phyloP scores from a whole-genome alignment of 179 eudicot genomes.

The Sideroxylon spinosum region DNA sequence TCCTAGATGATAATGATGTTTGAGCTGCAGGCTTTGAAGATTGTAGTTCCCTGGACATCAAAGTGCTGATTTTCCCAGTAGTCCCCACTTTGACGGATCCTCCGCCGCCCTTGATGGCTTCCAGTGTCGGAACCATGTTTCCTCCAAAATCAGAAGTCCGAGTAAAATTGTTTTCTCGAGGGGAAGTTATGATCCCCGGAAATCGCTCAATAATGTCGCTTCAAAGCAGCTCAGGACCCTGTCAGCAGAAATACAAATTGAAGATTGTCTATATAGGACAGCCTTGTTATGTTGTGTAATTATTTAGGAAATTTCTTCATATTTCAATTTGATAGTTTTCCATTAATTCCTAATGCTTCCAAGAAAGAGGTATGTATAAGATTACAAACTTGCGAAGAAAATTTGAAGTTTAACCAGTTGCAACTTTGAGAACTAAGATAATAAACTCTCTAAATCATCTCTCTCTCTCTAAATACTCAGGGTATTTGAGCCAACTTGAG shows the following conservation, averaged over 20 bases:
- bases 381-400: background rate
- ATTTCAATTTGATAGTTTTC: background rate
- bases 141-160: background rate
- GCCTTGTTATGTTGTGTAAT: background rate
- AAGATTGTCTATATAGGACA: background rate
- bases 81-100: slow-evolving; percentile 83
- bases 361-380: background rate
- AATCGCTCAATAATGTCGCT: background rate
- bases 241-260: slow-evolving; percentile 3
- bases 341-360: background rate
- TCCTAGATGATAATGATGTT: slow-evolving; percentile 22
- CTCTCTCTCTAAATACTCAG: no score
- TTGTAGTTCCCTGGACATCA: slow-evolving; percentile 65
- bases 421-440: no score
- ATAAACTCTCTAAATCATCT: no score
- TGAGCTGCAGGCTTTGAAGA: slow-evolving; percentile 32
- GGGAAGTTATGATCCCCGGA: background rate
- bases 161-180: background rate
- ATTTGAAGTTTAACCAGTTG: background rate
- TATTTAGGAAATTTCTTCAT: background rate
- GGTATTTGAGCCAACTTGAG: no score
- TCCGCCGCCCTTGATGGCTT: slow-evolving; percentile 74
- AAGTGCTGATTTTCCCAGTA: slow-evolving; percentile 33
- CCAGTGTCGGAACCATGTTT: slow-evolving; percentile 48
- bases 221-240: slow-evolving; percentile 16